These are phyloP conservation scores for Boletus patriciae DNA, from an alignment of 768 basidiomycete species.

Conservation along the genomic window DNA sequence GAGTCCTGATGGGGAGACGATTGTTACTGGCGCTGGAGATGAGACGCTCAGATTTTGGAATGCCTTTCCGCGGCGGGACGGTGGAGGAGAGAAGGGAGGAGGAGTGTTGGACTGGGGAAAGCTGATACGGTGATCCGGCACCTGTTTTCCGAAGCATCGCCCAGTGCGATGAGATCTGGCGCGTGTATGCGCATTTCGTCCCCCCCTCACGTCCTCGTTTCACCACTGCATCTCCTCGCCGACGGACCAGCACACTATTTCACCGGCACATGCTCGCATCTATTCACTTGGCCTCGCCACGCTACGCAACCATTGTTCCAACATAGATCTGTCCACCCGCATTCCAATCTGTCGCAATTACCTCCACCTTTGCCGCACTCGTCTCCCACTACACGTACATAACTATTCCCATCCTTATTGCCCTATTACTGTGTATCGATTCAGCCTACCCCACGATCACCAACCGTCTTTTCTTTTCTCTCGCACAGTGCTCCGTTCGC, in stretches of 20 bases:
- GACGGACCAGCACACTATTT: slow-evolving; percentile 21
- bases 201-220: not conserved
- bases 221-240: slow-evolving; percentile 5
- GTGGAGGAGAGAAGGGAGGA: slow-evolving; percentile 36
- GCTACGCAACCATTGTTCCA: slow-evolving; percentile 16
- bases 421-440: slow-evolving; percentile 27
- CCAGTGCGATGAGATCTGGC: not conserved
- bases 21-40: slow-evolving; percentile 97
- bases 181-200: slow-evolving; percentile 7
- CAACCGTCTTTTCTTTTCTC: slow-evolving; percentile 3
- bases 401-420: slow-evolving; percentile 30
- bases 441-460: slow-evolving; percentile 15
- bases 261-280: slow-evolving; percentile 28
- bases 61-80: slow-evolving; percentile 82
- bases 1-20: slow-evolving; percentile 96
- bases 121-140: slow-evolving; percentile 46
- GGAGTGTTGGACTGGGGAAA: slow-evolving; percentile 48
- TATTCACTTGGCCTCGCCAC: slow-evolving; percentile 18
- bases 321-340: slow-evolving; percentile 26
- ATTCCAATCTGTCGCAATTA: slow-evolving; percentile 20
- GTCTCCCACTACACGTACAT: slow-evolving; percentile 21
- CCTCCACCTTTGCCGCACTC: not conserved
- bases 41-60: slow-evolving; percentile 98
- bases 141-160: not conserved
- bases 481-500: slow-evolving; percentile 23